phyloP scores from a whole-genome alignment of 371 early-diverging fungal species.

The Rhizopus arrhizus region DNA sequence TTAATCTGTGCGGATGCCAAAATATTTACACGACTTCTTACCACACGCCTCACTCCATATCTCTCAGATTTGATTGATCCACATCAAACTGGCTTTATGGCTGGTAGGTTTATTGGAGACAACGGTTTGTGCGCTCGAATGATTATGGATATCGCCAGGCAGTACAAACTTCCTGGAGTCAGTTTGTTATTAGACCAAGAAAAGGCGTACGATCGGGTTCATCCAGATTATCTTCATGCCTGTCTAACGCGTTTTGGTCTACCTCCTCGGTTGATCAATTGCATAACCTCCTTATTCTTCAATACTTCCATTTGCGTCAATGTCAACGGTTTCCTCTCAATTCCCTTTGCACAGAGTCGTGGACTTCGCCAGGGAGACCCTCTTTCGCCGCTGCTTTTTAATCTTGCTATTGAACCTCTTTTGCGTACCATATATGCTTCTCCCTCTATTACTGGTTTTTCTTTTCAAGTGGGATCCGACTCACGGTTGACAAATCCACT shows the following conservation, averaged over 20 bases:
- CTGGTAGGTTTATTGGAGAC: conserved; percentile 8
- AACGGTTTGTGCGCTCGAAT: not conserved
- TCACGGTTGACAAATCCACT: no score
- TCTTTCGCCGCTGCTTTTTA: not conserved
- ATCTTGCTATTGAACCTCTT: no score
- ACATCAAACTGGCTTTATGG: conserved; percentile 17
- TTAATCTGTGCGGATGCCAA: conserved; percentile 19
- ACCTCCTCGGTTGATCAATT: not conserved
- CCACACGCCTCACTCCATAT: conserved; percentile 7
- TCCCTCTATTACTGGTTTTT: no score
- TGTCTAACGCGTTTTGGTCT: conserved; percentile 6
- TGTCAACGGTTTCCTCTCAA: no score
- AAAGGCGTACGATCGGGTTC: conserved; percentile 25
- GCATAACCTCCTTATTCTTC: no score
- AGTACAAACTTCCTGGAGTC: conserved; percentile 1
- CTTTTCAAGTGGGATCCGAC: no score
- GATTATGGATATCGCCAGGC: not conserved
- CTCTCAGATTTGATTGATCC: not conserved
- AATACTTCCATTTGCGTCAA: no score
- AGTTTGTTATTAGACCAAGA: conserved; percentile 6
- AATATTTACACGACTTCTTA: conserved; percentile 24
- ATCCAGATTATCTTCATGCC: conserved; percentile 19
- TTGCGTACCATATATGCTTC: no score
- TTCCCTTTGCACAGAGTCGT: no score
- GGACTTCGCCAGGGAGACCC: no score